Evolutionary conservation across 1,284 basidiomycete species (phyloP), one percentile per base, ranked within the genome.

Genomic region (Sporisorium scitamineum): DNA sequence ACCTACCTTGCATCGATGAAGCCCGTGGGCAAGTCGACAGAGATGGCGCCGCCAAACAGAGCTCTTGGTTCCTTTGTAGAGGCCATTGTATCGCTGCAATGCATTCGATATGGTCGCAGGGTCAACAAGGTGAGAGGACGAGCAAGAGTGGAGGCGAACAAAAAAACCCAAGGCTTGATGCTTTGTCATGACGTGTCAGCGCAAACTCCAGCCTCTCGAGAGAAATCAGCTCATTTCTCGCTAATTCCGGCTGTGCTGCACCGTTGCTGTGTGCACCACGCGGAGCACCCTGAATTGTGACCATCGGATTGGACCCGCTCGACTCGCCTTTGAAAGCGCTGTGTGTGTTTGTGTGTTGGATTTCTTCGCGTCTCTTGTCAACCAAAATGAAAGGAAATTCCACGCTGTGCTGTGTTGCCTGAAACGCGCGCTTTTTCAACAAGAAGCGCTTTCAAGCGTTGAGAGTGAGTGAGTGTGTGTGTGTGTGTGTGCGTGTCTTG

Each of bases 1-100:
- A 64, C 93, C 79, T 87, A 96, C 95, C 94, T 94, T 56, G 92
- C 94, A 87, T 99, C 95, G 61, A 93, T 85, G 71, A 94, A 89
- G 67, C 87, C 79, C 1, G 80, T 47, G 2, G 92, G 92, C 0
- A 93, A 86, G 31, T 87, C 83, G 14, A 90, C 88, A 13, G 88
- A 89, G 70, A 98, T 94, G 6, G 94, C 93, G n/a, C 94, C 94
- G 13, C 88, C 88, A 71, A 89, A 89, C 13, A 89, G 73, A 1
- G 48, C 59, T 45, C 62, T 51, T 11, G 20, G n/a, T 16, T 70
- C 51, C 9, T 20, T 48, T 45, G 54, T 34, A 13, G 54, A n/a
- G 22, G 61, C 13, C 68, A 64, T 70, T 18, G 24, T 51, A 13
- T 31, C 2, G 29, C 11, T 29, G 29, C 18, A 31, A 27, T 16